These are phyloP conservation scores for Monosporozyma yasuniensis DNA, from an alignment of 805 yeast species.

Conservation along the genomic window DNA sequence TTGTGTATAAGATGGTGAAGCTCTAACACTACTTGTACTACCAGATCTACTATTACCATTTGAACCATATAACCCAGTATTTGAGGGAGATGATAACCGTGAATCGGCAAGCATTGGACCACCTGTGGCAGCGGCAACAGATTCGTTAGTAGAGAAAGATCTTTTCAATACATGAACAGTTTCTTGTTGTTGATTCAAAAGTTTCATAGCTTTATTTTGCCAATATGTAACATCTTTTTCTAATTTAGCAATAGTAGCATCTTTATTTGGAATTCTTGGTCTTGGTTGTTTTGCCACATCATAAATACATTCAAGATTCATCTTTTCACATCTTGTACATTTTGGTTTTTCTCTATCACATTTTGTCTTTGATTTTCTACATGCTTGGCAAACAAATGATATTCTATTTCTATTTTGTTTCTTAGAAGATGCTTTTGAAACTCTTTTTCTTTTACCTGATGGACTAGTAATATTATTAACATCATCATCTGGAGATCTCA, in stretches of 20 bases:
- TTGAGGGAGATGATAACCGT: not conserved
- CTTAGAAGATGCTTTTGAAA: conserved; percentile 4
- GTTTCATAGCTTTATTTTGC: conserved; percentile 22
- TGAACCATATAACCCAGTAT: not conserved
- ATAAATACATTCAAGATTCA: conserved; percentile 23
- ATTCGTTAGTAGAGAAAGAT: not conserved
- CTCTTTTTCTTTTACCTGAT: not conserved
- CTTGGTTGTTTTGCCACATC: conserved; percentile 27
- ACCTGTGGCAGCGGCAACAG: not conserved
- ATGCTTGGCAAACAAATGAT: conserved; percentile 29
- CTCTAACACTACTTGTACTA: not conserved
- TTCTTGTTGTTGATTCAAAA: conserved; percentile 5
- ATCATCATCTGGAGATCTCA: not conserved
- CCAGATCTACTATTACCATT: not conserved
- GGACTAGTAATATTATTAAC: not conserved
- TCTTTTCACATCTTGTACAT: conserved; percentile 26
- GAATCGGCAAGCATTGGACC: not conserved
- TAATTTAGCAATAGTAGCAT: conserved; percentile 27
- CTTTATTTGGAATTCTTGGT: conserved; percentile 31
- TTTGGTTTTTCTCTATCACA: conserved; percentile 29
- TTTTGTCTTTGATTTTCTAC: conserved; percentile 29
- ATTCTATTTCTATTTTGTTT: conserved; percentile 23
- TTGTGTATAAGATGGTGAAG: not conserved
- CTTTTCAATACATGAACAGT: not conserved
- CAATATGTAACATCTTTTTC: conserved; percentile 27